Conservation (phyloP, 2,329 filamentous ascomycete genomes). For the Calonectria pteridis region DNA sequence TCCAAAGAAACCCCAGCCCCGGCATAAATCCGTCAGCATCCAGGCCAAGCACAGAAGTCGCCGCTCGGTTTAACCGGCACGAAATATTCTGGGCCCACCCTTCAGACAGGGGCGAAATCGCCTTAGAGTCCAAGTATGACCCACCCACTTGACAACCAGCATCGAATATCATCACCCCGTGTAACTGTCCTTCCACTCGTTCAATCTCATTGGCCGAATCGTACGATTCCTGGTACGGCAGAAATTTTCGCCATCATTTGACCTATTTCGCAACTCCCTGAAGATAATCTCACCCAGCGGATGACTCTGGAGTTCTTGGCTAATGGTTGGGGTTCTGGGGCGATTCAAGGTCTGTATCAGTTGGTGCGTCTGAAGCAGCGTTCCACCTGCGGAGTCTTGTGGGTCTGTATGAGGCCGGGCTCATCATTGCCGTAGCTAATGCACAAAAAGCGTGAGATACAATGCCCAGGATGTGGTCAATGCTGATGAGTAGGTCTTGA, state of each 20-base stretch:
- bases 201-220: neutral
- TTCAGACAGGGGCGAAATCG: neutral
- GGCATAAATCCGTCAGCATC: neutral
- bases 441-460: too few species aligned
- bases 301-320: neutral
- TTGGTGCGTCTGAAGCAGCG: too few species aligned
- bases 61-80: neutral
- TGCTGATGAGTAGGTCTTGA: too few species aligned
- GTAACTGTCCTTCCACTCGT: neutral
- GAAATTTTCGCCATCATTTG: too few species aligned
- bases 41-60: neutral
- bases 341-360: too few species aligned
- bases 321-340: slow-evolving; percentile 29
- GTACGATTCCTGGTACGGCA: neutral
- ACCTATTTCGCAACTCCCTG: too few species aligned
- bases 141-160: neutral
- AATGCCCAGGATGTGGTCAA: too few species aligned
- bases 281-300: neutral
- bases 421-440: too few species aligned
- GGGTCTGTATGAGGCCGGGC: too few species aligned
- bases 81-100: too few species aligned
- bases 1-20: neutral
- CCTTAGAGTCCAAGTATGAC: neutral
- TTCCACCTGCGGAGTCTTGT: too few species aligned
- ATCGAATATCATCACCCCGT: neutral